Evolutionary conservation across 2,329 filamentous ascomycete genomes (phyloP).

Genomic region (Neofusicoccum laricinum): DNA sequence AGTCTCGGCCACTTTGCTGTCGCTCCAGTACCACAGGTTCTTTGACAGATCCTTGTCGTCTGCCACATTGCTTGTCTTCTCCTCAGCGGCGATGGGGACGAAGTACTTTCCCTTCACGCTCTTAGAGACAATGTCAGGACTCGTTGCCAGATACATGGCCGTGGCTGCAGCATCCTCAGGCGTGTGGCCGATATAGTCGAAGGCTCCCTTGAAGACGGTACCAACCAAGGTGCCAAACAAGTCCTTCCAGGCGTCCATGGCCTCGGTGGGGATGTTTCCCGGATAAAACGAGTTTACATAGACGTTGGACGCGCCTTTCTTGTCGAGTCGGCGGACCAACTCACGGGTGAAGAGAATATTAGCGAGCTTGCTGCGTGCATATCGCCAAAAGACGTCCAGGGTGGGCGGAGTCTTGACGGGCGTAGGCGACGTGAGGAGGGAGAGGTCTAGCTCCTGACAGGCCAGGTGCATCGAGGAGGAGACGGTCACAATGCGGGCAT

Average conservation of each 20-base stretch:
- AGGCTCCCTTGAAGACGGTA: constrained; percentile 22
- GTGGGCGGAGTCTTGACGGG: constrained; percentile 21
- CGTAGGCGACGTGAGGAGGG: constrained; percentile 23
- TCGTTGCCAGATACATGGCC: constrained; percentile 30
- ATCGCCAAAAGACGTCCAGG: constrained; percentile 30
- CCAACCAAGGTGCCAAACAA: constrained; percentile 26
- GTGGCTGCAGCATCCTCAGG: constrained; percentile 29
- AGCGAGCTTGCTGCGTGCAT: constrained; percentile 32
- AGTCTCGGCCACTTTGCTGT: constrained; percentile 18
- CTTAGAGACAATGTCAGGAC: constrained; percentile 22
- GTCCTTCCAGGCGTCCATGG: constrained; percentile 29
- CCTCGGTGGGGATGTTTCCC: constrained; percentile 33
- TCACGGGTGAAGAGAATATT: constrained; percentile 33
- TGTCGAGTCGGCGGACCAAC: constrained; percentile 25
- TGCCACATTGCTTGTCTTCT: constrained; percentile 25
- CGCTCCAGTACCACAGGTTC: constrained; percentile 34
- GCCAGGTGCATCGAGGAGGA: constrained; percentile 28
- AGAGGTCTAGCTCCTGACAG: constrained; percentile 27
- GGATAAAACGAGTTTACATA: constrained; percentile 34
- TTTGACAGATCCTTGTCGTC: constrained; percentile 30
- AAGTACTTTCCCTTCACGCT: constrained; percentile 35
- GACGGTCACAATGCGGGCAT: constrained; percentile 20
- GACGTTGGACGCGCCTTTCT: constrained; percentile 23
- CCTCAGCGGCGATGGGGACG: constrained; percentile 34
- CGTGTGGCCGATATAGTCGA: constrained; percentile 25